Evolutionary conservation across 2,329 filamentous ascomycete species (phyloP), one percentile per base, ranked within the genome.

Genomic region (Anisogramma anomala): DNA sequence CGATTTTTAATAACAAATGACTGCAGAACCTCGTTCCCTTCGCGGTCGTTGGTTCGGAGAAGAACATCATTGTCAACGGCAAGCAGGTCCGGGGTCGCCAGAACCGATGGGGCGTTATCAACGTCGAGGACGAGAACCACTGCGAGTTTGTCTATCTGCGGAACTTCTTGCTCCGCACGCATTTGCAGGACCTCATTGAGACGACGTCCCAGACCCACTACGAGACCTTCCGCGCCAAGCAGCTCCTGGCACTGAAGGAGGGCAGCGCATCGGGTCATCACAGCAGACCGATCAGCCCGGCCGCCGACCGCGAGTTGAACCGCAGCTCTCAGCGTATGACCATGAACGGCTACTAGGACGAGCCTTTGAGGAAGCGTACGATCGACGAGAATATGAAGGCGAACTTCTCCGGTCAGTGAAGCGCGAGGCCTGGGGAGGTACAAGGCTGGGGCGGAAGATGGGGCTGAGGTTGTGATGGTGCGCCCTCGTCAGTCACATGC

Each of bases 151-250:
- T 96, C 59, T 95, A 94, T 65, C 79, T 98, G 49, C 82, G 91
- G 62, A 89, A 98, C 74, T 98, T 98, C 78, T 78, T 98, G 50
- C 94, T 93, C 55, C 86, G 91, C 60, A 96, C 91, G 50, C 91
- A 98, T 66, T 78, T 98, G 43, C 91, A 98, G 73, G 91, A 98
- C 59, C 78, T 98, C 53, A 95, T 98, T 65, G 91, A 98, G 71
- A 98, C 91, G 23, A 98, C 91, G 35, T 95, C 88, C 54, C 91
- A 98, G 72, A 98, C 95, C 66, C 91, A 98, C 75, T 98, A 98
- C 74, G 91, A 98, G 74, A 94, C 87, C 46, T 98, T 98, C 88
- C 88, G 91, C 66, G 88, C 91, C 57, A 98, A 98, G 80, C 91
- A 98, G 68, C 73, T 98, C 57, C 71, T 98, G 59, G 91, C 91